A percentile compares a stretch with the other conserved stretches of the same genome.
Evolutionary conservation across 108 stramenopile species (phyloP).

Genomic region (Nannochloropsis gaditana): DNA sequence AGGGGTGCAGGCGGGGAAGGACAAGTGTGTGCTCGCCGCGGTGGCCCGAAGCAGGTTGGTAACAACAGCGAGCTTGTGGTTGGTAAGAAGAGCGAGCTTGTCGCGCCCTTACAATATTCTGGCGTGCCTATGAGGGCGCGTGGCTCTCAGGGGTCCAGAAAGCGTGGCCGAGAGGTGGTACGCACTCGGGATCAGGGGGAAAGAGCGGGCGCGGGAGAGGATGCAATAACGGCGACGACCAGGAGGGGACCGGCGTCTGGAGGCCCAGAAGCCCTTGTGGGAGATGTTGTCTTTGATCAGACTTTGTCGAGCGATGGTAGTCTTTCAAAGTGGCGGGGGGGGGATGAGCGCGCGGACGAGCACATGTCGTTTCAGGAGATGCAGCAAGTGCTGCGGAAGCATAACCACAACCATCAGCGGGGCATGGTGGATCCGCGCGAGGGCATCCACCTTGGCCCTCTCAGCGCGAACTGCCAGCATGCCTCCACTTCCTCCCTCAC

Average conservation of each 20-base stretch:
- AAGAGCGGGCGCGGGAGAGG: neutral
- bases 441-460: neutral
- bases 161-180: slow-evolving; percentile 4
- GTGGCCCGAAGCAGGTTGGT: no score
- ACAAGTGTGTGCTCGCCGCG: neutral
- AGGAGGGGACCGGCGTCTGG: neutral
- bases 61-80: no score
- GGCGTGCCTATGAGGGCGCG: no score
- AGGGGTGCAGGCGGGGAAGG: neutral
- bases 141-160: neutral
- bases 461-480: neutral
- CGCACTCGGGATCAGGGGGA: neutral
- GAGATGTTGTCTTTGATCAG: neutral
- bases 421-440: neutral
- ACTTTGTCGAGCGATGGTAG: no score
- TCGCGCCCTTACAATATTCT: no score
- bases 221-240: neutral
- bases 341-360: neutral
- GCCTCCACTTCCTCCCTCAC: neutral
- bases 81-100: no score
- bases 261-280: neutral
- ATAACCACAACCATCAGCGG: neutral
- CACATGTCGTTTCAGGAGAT: neutral
- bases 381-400: neutral
- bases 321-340: neutral